Percentiles rank a stretch among this genome's conserved stretches.
Evolutionary conservation across 2,329 filamentous ascomycete genomes (phyloP).

Genomic region (Microthyrium microscopicum): DNA sequence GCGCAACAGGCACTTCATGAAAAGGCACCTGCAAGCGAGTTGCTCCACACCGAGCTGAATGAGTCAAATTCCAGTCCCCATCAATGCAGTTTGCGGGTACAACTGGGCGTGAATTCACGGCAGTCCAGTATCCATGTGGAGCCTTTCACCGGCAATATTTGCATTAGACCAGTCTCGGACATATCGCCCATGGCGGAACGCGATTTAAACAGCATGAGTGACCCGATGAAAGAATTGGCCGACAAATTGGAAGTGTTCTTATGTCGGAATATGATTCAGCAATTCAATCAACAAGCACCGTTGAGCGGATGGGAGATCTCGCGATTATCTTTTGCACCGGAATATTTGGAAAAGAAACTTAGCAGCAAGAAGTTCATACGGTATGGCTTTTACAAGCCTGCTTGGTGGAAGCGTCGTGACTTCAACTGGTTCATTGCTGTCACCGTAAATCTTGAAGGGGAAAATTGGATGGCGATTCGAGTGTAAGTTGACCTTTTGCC

Average conservation of each 20-base stretch:
- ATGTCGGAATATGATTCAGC: neutral
- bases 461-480: constrained; percentile 22
- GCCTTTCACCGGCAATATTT: constrained; percentile 3
- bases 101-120: constrained; percentile 2
- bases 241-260: too few species aligned
- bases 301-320: too few species aligned
- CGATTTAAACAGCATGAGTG: too few species aligned
- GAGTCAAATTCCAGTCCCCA: constrained; percentile 2
- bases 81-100: neutral
- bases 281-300: neutral
- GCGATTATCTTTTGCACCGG: too few species aligned
- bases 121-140: constrained; percentile 1
- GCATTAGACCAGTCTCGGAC: constrained; percentile 5
- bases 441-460: constrained; percentile 18
- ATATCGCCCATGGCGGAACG: too few species aligned
- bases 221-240: too few species aligned
- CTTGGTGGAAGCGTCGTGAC: too few species aligned
- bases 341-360: constrained; percentile 1
- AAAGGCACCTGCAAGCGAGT: neutral
- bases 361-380: neutral
- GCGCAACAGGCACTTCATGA: neutral
- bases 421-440: constrained; percentile 6
- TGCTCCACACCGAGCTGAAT: neutral
- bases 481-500: too few species aligned
- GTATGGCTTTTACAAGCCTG: constrained; percentile 2